These are phyloP conservation scores for Calendula officinalis DNA, from an alignment of 129 eudicot species.

Conservation along the genomic window DNA sequence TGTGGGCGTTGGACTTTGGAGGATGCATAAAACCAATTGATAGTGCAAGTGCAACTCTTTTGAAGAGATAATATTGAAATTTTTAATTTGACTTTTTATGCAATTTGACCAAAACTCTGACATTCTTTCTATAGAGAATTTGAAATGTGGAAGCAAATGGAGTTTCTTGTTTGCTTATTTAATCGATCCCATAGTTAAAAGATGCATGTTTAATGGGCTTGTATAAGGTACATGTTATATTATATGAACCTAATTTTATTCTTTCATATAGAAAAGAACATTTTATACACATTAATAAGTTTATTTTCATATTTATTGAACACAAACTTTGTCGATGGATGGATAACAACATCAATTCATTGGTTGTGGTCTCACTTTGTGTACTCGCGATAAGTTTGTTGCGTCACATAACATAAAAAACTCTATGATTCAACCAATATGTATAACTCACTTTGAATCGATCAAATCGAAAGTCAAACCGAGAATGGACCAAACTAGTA, in stretches of 20 bases:
- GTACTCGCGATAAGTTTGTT: slow-evolving; percentile 20
- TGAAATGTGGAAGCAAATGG: slow-evolving; percentile 5
- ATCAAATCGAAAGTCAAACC: too few relatives aligned
- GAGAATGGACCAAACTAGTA: too few relatives aligned
- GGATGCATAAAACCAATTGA: neutral
- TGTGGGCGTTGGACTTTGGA: neutral
- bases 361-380: slow-evolving; percentile 25
- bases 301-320: too few relatives aligned
- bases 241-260: too few relatives aligned
- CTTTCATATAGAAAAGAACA: too few relatives aligned
- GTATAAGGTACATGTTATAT: too few relatives aligned
- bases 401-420: neutral
- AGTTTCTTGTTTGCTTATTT: neutral
- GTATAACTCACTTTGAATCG: too few relatives aligned
- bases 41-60: neutral
- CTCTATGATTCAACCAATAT: neutral
- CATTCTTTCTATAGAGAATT: slow-evolving; percentile 3
- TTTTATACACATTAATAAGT: too few relatives aligned
- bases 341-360: slow-evolving; percentile 34
- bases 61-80: slow-evolving; percentile 22
- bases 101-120: slow-evolving; percentile 8
- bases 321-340: too few relatives aligned
- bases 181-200: too few relatives aligned
- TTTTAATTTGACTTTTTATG: slow-evolving; percentile 10
- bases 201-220: too few relatives aligned